These are phyloP conservation scores for Fusarium globosum DNA, from an alignment of 2,329 filamentous ascomycete genomes.

Conservation along the genomic window DNA sequence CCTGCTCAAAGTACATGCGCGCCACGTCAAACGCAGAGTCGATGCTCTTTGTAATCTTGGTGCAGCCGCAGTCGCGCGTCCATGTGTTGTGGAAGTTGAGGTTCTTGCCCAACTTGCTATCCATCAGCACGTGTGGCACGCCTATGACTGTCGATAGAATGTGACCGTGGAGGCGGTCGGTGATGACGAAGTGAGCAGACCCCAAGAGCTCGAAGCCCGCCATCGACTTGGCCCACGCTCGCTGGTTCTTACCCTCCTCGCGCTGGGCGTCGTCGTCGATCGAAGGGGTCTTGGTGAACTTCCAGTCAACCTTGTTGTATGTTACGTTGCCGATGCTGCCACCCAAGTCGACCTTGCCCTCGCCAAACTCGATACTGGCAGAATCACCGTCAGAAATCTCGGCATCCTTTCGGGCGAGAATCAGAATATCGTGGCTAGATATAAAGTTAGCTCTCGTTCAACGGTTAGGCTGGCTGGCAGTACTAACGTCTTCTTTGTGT, in stretches of 20 bases:
- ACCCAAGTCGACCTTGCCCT: slow-evolving; percentile 39
- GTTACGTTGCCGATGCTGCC: slow-evolving; percentile 40
- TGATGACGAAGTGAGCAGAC: slow-evolving; percentile 44
- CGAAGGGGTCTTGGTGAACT: slow-evolving; percentile 41
- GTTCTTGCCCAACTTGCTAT: slow-evolving; percentile 46
- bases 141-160: slow-evolving; percentile 44
- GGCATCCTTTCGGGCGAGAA: slow-evolving; percentile 42
- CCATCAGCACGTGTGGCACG: slow-evolving; percentile 45
- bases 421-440: slow-evolving; percentile 41
- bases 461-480: neutral
- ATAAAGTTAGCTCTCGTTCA: slow-evolving; percentile 14
- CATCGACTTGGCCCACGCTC: slow-evolving; percentile 44
- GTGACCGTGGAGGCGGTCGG: slow-evolving; percentile 43
- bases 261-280: slow-evolving; percentile 32
- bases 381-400: slow-evolving; percentile 42
- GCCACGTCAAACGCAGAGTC: slow-evolving; percentile 39
- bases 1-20: slow-evolving; percentile 34
- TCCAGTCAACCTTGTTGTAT: slow-evolving; percentile 45
- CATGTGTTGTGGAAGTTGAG: slow-evolving; percentile 47
- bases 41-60: slow-evolving; percentile 41
- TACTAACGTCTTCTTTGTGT: slow-evolving; percentile 44
- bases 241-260: slow-evolving; percentile 43
- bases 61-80: slow-evolving; percentile 43
- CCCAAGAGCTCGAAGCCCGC: slow-evolving; percentile 42
- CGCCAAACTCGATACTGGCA: slow-evolving; percentile 36